Base-by-base conservation (phyloP, 352 stramenopile species). In the Pythium apleroticum region DNA sequence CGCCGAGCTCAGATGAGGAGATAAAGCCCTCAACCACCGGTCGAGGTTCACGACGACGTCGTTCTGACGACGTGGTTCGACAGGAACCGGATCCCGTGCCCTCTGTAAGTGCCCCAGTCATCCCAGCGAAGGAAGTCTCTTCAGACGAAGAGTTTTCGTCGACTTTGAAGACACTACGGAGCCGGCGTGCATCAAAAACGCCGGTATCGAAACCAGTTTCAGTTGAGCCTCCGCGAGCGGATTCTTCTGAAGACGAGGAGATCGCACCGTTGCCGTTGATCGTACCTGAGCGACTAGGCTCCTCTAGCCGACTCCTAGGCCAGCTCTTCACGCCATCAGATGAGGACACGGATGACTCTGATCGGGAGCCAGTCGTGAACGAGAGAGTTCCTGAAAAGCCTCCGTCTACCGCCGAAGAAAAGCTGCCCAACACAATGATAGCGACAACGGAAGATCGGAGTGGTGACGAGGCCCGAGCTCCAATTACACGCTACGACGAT, bases 81-180 rank as follows among this genome's bases (percentile, higher is more conserved):
- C 15, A 3, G 9, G 22, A 46, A 22, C 15, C 37, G 7, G 37
- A 46, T 4, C 9, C 17, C 4, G 1, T 22, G 37, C 37, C 37
- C 6, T 46, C 37, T 22, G 15, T 19, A 1, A 22, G 19, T 8
- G 14, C 9, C 8, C 4, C 37, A 46, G 17, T 46, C 17, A 5
- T 46, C 4, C 15, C 14, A 46, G 43, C 12, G 3, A 27, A 24
- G 22, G 15, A 57, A 22, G 48, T 64, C 4, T 69, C 63, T 1
- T 75, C 56, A 9, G 69, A 75, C 50, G 69, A 75, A 60, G 69
- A 75, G 46, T 72, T 72, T 45, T 57, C 56, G 6, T 69, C 69
- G 5, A 65, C 55, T 0, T 37, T 68, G 48, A 71, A 57, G 25
- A 65, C 54, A 55, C 15, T 72, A 17, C 65, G 65, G 25, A 46